phyloP scores from a whole-genome alignment of 1,284 basidiomycete genomes.

The Volvariella surrecta region DNA sequence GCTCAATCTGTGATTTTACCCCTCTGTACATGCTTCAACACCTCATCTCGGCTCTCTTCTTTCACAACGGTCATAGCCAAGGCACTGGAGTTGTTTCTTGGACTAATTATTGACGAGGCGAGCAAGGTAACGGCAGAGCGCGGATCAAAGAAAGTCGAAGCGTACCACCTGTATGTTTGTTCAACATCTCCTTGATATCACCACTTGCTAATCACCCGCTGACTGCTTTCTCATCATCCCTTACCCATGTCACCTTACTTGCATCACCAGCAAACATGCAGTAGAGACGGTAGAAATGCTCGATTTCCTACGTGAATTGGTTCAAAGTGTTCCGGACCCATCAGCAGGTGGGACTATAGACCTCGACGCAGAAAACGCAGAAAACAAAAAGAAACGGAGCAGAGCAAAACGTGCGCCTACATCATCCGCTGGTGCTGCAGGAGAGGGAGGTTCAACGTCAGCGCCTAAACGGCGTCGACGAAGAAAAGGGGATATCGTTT shows the following conservation, averaged over 20 bases:
- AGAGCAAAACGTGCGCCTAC: constrained; percentile 42
- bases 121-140: constrained; percentile 75
- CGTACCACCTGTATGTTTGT: constrained; percentile 83
- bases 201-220: no score
- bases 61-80: constrained; percentile 56
- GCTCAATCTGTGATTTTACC: not conserved
- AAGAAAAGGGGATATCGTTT: constrained; percentile 28
- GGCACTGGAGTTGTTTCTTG: constrained; percentile 91
- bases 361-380: constrained; percentile 51
- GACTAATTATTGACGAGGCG: constrained; percentile 79
- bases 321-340: constrained; percentile 86
- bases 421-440: constrained; percentile 18
- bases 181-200: no score
- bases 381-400: constrained; percentile 48
- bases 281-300: constrained; percentile 85
- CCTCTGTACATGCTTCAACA: not conserved
- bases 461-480: constrained; percentile 27
- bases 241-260: constrained; percentile 4
- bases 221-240: not conserved
- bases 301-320: constrained; percentile 94
- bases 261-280: constrained; percentile 75
- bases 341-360: constrained; percentile 72
- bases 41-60: not conserved
- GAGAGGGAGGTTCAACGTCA: constrained; percentile 7
- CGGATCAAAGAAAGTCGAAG: constrained; percentile 86